Evolutionary conservation across 2,329 filamentous ascomycete species (phyloP), one percentile per base, ranked within the genome.

Genomic region (Exophiala bonariae): DNA sequence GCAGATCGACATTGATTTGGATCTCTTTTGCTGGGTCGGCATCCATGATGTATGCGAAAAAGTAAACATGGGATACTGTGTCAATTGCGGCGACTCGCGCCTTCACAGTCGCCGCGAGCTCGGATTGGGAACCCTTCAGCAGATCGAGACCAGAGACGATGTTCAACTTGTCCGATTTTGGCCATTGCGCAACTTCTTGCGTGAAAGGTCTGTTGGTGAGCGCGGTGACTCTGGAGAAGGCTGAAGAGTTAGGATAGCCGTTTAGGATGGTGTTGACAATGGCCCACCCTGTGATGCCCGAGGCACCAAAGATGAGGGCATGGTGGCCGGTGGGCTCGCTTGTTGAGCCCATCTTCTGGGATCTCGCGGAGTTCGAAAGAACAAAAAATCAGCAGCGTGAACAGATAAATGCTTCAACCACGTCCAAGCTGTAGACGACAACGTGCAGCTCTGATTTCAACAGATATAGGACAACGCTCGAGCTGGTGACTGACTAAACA

Each of bases 261-360:
- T 63, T 52, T 4, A 66, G 54, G 3, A 73, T 55, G 37, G 68
- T 61, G 42, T 73, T 70, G n/a, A 69, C 61, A 33, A 72, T 62
- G 6, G 68, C 65, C 71, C 70, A 74, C 36, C 69, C 70, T 37
- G 61, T 66, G 36, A 74, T 67, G 6, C 71, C 70, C 4, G 66
- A 68, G 34, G 64, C 66, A 23, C 71, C 71, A 37, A 70, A 70
- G 16, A 73, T 63, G 5, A 72, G 61, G 2, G 69, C 69, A 32
- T 68, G 38, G 8, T 37, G 14, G n/a, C 23, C 23, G 11, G 23
- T 26, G 23, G 23, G 11, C 23, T 26, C 23, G 23, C 23, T 11
- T 26, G 11, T 11, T 26, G 23, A 26, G 23, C 23, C 23, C 23
- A 26, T 26, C 23, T 26, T 26, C 23, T 26, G 23, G 23, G 23